These are phyloP conservation scores for Nowakowskiella sp. DNA, from an alignment of 192 early-diverging fungal species.

Conservation along the genomic window DNA sequence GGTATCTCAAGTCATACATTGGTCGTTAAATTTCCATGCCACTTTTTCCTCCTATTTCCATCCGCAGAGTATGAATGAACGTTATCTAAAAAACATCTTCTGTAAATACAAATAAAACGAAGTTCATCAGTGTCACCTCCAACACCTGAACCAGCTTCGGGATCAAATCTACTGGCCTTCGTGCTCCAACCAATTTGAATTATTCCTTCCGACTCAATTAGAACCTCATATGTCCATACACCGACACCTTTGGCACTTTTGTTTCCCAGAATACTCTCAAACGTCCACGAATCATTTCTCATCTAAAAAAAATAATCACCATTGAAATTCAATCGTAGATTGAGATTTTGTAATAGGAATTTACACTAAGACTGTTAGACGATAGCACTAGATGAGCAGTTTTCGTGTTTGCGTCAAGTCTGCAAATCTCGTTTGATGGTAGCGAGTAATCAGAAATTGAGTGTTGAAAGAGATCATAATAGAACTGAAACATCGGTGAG, in stretches of 20 bases:
- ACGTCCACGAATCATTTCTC: constrained; percentile 68
- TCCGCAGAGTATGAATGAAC: constrained; percentile 70
- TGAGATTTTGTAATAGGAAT: constrained; percentile 2
- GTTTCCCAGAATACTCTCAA: constrained; percentile 62
- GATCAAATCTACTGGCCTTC: constrained; percentile 51
- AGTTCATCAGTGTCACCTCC: constrained; percentile 49
- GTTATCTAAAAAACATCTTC: constrained; percentile 24
- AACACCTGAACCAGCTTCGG: constrained; percentile 70
- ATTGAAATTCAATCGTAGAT: neutral
- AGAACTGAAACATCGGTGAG: too few relatives aligned
- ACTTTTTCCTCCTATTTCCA: constrained; percentile 61
- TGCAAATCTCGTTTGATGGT: too few relatives aligned
- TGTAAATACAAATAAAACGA: neutral
- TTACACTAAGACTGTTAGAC: neutral
- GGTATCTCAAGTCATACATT: constrained; percentile 14
- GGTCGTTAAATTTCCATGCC: constrained; percentile 44
- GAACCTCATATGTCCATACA: constrained; percentile 66
- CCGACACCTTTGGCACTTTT: constrained; percentile 43
- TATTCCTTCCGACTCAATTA: constrained; percentile 58
- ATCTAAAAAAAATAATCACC: constrained; percentile 36
- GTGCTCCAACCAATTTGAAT: constrained; percentile 80
- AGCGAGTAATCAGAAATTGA: too few relatives aligned
- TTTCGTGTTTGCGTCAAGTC: constrained; percentile 8
- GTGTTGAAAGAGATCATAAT: too few relatives aligned
- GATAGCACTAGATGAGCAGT: neutral